Base-by-base conservation (phyloP, 2,329 filamentous ascomycete species). In the Thermochaetoides dissita region DNA sequence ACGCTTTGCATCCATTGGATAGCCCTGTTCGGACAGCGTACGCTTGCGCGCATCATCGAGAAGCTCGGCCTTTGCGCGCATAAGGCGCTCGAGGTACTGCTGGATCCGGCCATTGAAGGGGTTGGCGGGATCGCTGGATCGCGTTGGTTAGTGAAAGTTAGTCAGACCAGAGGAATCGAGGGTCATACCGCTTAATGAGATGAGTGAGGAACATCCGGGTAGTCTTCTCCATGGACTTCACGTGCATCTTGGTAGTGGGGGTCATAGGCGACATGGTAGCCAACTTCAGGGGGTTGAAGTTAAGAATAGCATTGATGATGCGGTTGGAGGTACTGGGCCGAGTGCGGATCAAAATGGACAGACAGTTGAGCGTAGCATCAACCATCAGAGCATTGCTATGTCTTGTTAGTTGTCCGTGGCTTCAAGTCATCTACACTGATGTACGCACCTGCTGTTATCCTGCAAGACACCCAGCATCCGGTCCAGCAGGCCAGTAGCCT, bases 181-280 rank as follows among this genome's bases (percentile, higher is more conserved):
- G 17, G 17, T 11, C 34, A 51, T 68, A 84, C 81, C 78, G 74
- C 64, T 89, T 89, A 51, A 82, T 69, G 41, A 94, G 67, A 61
- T 95, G 88, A 41, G 88, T 73, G 34, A 96, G 69, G 37, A 98
- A 66, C 51, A 87, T 78, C 53, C 87, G 76, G 3, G 84, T 84
- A 24, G 91, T 98, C 57, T 94, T 86, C 60, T 95, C 89, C 78
- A 98, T 91, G 6, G 89, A 96, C 61, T 81, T 86, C 47, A 94
- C 73, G 53, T 89, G 76, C 46, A 98, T 81, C 53, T 82, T 86
- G 39, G 76, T 74, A 56, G 79, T 85, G 3, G 85, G 74, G 1
- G 83, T 89, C 67, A 93, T 74, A 3, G 82, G 79, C 2, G 77
- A 76, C 53, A 76, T 81, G 43, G 77, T 81, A 43, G 83, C 84